Base-by-base conservation (phyloP, 1,284 basidiomycete genomes). In the Trametes sp. region DNA sequence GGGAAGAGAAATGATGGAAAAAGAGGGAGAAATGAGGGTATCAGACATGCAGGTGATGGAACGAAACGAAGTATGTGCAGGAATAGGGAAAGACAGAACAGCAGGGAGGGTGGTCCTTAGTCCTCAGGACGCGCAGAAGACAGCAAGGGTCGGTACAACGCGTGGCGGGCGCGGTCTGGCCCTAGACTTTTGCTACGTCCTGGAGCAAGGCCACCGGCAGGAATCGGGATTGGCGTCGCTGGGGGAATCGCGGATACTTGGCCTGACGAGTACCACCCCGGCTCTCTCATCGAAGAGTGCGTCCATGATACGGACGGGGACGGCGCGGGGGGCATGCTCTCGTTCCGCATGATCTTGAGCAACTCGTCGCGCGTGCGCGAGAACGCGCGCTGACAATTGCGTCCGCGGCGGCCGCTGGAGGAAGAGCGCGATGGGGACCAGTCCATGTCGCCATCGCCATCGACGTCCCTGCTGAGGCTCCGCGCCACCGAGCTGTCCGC, bases 301-400 rank as follows among this genome's bases (percentile, higher is more conserved):
- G 59, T 42, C 66, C 64, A 67, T 53, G 70, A 68, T 2, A 59
- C 42, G 4, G 67, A 65, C 21, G 65, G 59, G 19, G 62, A 55
- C 19, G 67, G 57, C 19, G 62, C 45, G 3, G 71, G 73, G 7
- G 73, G 73, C 67, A 73, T 69, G 58, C 73, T 74, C 57, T 66
- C 69, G 52, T 64, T 63, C 28, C 64, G 63, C 48, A 66, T 48
- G 38, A 53, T 64, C 49, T 54, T 62, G 24, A 49, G 42, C 42
- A 62, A 41, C 58, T 60, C 54, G 44, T 67, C 63, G 49, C 63
- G 65, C 49, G 66, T 59, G 53, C 64, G 46, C 7, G 67, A 63
- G 62, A 62, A 64, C 31, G 53, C 50, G 19, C 63, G 65, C 11
- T 29, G 62, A 54, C 35, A 59, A 24, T 48, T 54, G 35, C 59